phyloP scores from a whole-genome alignment of 257 asterid genomes.

The Anisodus tanguticus region DNA sequence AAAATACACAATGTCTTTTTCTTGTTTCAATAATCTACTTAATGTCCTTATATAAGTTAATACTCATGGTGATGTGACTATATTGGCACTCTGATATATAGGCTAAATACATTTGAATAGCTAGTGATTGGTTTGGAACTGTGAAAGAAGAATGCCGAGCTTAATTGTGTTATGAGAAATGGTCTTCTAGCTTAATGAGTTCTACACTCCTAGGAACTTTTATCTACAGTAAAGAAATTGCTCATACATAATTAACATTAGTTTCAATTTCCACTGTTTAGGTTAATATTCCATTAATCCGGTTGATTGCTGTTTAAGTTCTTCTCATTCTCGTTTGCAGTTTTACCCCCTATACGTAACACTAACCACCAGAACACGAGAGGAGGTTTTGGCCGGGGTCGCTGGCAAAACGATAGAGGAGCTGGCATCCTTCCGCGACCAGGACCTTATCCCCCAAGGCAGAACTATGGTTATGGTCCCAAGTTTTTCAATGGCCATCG shows the following conservation, averaged over 20 bases:
- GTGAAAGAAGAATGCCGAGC: neutral
- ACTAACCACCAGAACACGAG: constrained; percentile 58
- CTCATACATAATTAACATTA: neutral
- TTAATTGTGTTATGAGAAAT: neutral
- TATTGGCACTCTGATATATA: neutral
- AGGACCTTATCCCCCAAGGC: constrained; percentile 71
- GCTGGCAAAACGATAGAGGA: constrained; percentile 80
- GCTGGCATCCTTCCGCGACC: constrained; percentile 78
- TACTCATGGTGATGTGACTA: neutral
- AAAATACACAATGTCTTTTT: neutral
- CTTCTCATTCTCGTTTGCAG: constrained; percentile 48
- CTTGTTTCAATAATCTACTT: neutral
- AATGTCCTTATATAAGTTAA: neutral
- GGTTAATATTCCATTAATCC: neutral
- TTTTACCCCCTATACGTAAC: constrained; percentile 64
- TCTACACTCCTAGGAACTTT: neutral
- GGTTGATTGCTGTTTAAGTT: neutral
- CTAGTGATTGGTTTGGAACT: neutral
- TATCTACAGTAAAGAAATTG: neutral
- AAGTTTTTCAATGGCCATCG: constrained; percentile 59
- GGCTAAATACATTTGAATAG: neutral
- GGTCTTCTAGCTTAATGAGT: neutral
- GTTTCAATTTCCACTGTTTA: neutral
- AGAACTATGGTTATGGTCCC: constrained; percentile 57
- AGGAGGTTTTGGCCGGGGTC: constrained; percentile 76